phyloP scores from a whole-genome alignment of 2,329 filamentous ascomycete genomes.

The Metarhizium rileyi region DNA sequence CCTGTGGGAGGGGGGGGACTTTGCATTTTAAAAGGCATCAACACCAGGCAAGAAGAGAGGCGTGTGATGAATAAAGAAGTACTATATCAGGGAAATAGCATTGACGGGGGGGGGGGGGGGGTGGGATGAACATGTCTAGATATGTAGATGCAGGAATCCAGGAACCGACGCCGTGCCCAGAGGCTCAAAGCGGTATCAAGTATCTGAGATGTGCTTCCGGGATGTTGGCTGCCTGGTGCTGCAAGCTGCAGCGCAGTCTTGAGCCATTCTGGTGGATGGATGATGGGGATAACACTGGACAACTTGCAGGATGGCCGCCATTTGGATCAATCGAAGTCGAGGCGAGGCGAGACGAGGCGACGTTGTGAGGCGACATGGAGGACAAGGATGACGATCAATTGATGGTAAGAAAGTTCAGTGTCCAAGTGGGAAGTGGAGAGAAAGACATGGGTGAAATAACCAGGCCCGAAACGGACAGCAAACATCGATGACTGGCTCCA shows the following conservation, averaged over 20 bases:
- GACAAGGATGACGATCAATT: too few relatives aligned
- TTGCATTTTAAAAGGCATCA: slow-evolving; percentile 6
- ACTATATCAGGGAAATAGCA: neutral
- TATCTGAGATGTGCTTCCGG: slow-evolving; percentile 3
- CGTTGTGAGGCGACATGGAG: too few relatives aligned
- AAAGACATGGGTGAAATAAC: too few relatives aligned
- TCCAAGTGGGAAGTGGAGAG: too few relatives aligned
- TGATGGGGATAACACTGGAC: too few relatives aligned
- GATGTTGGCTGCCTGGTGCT: slow-evolving; percentile 23
- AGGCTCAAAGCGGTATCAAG: neutral
- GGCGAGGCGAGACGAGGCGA: too few relatives aligned
- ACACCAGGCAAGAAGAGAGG: slow-evolving; percentile 1
- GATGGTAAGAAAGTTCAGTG: too few relatives aligned
- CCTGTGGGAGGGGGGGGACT: slow-evolving; percentile 3
- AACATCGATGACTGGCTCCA: too few relatives aligned
- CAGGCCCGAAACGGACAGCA: too few relatives aligned
- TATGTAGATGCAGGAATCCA: slow-evolving; percentile 6
- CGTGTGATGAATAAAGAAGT: neutral
- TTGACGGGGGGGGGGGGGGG: neutral
- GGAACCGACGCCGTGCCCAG: slow-evolving; percentile 6
- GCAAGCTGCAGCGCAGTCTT: slow-evolving; percentile 6
- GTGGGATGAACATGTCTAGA: neutral
- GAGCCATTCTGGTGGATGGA: slow-evolving; percentile 5
- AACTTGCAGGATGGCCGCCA: too few relatives aligned
- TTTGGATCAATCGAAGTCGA: too few relatives aligned